phyloP scores from a whole-genome alignment of 306 rosid species.

The Rosa chinensis region DNA sequence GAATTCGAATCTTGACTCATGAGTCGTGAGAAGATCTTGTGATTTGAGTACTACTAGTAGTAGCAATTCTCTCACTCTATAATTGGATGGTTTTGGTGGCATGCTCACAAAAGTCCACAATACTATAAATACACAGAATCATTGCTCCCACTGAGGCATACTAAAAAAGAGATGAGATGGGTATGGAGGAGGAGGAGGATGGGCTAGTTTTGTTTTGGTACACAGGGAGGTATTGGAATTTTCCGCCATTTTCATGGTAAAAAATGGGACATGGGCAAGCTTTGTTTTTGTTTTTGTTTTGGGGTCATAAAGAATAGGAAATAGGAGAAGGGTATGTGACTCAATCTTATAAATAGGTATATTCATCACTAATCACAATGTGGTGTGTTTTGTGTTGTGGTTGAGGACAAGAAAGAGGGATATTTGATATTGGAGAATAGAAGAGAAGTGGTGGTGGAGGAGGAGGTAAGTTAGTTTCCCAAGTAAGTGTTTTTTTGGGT shows the following conservation, averaged over 20 bases:
- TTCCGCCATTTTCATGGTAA: slow-evolving; percentile 20
- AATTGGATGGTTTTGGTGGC: slow-evolving; percentile 18
- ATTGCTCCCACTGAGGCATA: slow-evolving; percentile 36
- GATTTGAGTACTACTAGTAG: slow-evolving; percentile 2
- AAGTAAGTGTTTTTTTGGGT: slow-evolving; percentile 21
- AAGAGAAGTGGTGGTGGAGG: slow-evolving; percentile 29
- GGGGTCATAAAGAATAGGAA: slow-evolving; percentile 32
- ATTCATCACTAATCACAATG: slow-evolving; percentile 9
- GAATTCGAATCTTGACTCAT: not conserved
- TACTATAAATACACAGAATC: slow-evolving; percentile 55
- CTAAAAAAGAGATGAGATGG: slow-evolving; percentile 3
- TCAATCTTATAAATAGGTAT: not conserved
- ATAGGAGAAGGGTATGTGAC: not conserved
- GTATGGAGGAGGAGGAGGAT: slow-evolving; percentile 31
- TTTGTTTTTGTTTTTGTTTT: slow-evolving; percentile 36
- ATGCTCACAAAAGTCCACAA: slow-evolving; percentile 46
- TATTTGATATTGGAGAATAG: slow-evolving; percentile 43
- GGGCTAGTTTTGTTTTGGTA: slow-evolving; percentile 61
- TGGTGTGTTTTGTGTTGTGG: slow-evolving; percentile 6
- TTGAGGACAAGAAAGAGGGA: slow-evolving; percentile 51
- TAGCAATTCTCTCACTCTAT: not conserved
- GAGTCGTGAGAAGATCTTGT: slow-evolving; percentile 14
- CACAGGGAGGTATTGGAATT: slow-evolving; percentile 20
- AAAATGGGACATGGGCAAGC: slow-evolving; percentile 54
- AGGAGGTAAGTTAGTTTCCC: slow-evolving; percentile 41